Base-by-base conservation (phyloP, 2,329 filamentous ascomycete genomes). In the Colletotrichum phormii region DNA sequence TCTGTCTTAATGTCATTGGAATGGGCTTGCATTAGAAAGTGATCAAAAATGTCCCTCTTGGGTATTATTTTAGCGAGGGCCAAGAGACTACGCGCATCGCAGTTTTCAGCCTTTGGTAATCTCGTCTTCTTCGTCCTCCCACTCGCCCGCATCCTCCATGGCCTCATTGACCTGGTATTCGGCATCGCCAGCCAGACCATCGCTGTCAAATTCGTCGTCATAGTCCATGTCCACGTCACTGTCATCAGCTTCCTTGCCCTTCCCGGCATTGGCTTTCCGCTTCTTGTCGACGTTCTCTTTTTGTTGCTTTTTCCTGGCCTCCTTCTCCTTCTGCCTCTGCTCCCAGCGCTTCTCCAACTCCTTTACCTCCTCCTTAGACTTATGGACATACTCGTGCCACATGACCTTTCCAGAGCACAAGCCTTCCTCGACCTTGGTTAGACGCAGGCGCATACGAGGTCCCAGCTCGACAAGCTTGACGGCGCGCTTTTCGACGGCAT, bases 361-460 rank as follows among this genome's bases (percentile, higher is more conserved):
- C 79, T 92, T 89, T 69, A 95, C 85, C 81, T 99, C 95, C 22
- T 90, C 89, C 77, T 91, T 91, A 7, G 90, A 91, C 88, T 99
- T 99, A 80, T 92, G 90, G 65, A 98, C 91, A 80, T 95, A 97
- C 80, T 98, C 95, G 82, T 99, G 97, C 97, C 97, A 99, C 93
- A 99, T 94, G 69, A 98, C 89, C 81, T 95, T 97, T 62, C 97
- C 97, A 31, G 90, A 89, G 78, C 95, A 98, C 7, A 98, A 84
- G 1, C 96, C 97, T 77, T 99, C 97, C 80, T 99, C 97, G 5
- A 99, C 95, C 85, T 99, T 99, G 67, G 95, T 95, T 83, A 99
- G 86, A 37, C 96, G 91, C 53, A 99, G 85, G 73, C 90, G 93
- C 93, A 99, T 92, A 66, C 97, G 91, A 1, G 97, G 97, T 0